Base-by-base conservation (phyloP, 306 rosid genomes). In the Sophora flavescens region DNA sequence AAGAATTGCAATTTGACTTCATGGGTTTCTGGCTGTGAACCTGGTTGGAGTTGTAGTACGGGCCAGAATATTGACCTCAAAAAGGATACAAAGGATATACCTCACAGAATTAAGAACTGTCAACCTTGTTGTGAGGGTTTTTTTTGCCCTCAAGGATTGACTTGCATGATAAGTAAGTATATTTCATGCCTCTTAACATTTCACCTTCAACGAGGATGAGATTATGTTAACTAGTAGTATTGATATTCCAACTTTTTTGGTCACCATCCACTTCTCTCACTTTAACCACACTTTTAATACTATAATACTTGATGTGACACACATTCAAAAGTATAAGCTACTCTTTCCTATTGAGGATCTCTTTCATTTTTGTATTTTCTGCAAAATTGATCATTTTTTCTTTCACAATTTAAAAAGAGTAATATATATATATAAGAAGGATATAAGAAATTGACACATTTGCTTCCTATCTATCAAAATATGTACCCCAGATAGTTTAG, bases 101-200 rank as follows among this genome's bases (percentile, higher is more conserved):
- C 97, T 68, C 15, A 28, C 44, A 90, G 96, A 84, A 81, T 41
- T 15, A n/a, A 30, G 0, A 72, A 85, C 4, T 91, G 95, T 38
- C 84, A 82, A 76, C 89, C 97, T 76, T 91, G 97, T 80, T 91
- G 97, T 60, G 92, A 86, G 74, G 97, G 97, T 16, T 91, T 91
- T 83, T 91, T 91, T 79, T 91, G 95, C 62, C 97, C 95, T 56
- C 85, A 75, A 45, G 97, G 97, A 30, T 67, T 91, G 75, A 91
- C 97, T 72, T 91, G 97, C 88, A 91, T 91, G 97, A 89, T 89
- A 80, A 88, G 95, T 89, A 89, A 87, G 93, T 83, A 86, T 64
- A 86, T 64, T 85, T 81, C 48, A 62, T 80, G 58, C 79, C 47
- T 66, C 72, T 54, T 42, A 6, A 71, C 22, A 5, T 30, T 75